Percentiles rank a stretch among this genome's conserved stretches.
Evolutionary conservation across 2,329 filamentous ascomycete genomes (phyloP).

Genomic region (Ramichloridium luteum): DNA sequence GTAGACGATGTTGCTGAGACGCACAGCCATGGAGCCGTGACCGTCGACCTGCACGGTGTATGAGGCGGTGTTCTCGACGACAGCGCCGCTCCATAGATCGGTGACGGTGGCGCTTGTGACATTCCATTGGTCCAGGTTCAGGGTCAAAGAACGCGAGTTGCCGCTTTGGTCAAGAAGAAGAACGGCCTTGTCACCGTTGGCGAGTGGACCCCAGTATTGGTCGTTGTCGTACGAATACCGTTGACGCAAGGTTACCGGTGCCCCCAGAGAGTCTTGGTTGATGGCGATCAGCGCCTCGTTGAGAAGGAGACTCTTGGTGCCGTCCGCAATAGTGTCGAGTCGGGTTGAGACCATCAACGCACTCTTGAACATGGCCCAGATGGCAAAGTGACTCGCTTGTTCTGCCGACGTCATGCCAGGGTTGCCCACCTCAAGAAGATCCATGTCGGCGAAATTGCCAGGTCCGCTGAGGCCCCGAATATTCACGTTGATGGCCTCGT

Average conservation of each 20-base stretch:
- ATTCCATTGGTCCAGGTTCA: slow-evolving; percentile 24
- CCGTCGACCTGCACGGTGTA: slow-evolving; percentile 17
- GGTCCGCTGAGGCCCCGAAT: slow-evolving; percentile 17
- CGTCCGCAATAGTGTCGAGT: slow-evolving; percentile 11
- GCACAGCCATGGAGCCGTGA: slow-evolving; percentile 23
- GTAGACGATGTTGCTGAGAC: slow-evolving; percentile 24
- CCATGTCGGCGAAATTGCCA: slow-evolving; percentile 20
- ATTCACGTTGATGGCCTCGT: slow-evolving; percentile 20
- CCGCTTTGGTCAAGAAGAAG: slow-evolving; percentile 30
- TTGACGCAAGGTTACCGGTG: slow-evolving; percentile 39
- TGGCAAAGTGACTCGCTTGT: slow-evolving; percentile 20
- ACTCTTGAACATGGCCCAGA: slow-evolving; percentile 22
- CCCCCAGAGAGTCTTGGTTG: slow-evolving; percentile 44
- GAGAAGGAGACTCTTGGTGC: slow-evolving; percentile 21
- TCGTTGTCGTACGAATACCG: slow-evolving; percentile 30
- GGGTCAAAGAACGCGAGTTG: slow-evolving; percentile 17
- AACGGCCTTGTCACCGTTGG: slow-evolving; percentile 24
- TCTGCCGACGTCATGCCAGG: slow-evolving; percentile 19
- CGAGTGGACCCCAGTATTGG: slow-evolving; percentile 27
- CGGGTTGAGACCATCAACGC: slow-evolving; percentile 18
- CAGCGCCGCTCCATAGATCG: slow-evolving; percentile 26
- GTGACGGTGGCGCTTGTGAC: slow-evolving; percentile 25
- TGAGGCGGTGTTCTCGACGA: slow-evolving; percentile 7
- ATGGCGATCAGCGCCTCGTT: slow-evolving; percentile 46
- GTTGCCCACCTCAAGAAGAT: slow-evolving; percentile 21